A percentile compares a stretch with the other conserved stretches of the same genome.
Evolutionary conservation across 805 yeast genomes (phyloP).

Genomic region (Starmerella bombicola): DNA sequence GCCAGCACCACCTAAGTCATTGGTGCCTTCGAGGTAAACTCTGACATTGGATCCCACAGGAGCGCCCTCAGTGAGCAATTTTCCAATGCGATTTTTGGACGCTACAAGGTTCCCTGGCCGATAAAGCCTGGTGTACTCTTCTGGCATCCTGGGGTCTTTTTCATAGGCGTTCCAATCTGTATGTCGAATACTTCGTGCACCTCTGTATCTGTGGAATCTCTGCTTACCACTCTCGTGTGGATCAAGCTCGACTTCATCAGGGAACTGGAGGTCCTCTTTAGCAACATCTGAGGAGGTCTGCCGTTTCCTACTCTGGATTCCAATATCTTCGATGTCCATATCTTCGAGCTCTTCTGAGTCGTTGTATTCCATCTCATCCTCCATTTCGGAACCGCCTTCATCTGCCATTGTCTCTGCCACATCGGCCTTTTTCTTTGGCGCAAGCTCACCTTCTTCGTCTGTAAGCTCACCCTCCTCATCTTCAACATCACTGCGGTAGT

Average conservation of each 20-base stretch:
- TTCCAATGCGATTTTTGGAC: slow-evolving; percentile 53
- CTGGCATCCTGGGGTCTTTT: slow-evolving; percentile 59
- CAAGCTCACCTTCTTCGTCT: slow-evolving; percentile 25
- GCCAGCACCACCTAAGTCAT: background rate
- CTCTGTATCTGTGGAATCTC: slow-evolving; percentile 67
- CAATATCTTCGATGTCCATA: slow-evolving; percentile 38
- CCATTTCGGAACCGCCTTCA: slow-evolving; percentile 24
- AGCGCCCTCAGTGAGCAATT: slow-evolving; percentile 34
- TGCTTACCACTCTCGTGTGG: slow-evolving; percentile 69
- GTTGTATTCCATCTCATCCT: slow-evolving; percentile 23
- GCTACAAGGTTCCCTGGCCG: slow-evolving; percentile 67
- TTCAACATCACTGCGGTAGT: slow-evolving; percentile 33
- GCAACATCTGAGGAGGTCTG: slow-evolving; percentile 33
- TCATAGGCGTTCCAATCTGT: slow-evolving; percentile 86
- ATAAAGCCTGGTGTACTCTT: slow-evolving; percentile 61
- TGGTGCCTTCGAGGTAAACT: slow-evolving; percentile 35
- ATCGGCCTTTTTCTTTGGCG: slow-evolving; percentile 35
- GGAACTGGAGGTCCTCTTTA: slow-evolving; percentile 80
- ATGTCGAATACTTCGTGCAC: slow-evolving; percentile 67
- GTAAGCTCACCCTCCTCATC: slow-evolving; percentile 23
- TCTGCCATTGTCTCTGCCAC: slow-evolving; percentile 36
- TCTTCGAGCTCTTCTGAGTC: slow-evolving; percentile 32
- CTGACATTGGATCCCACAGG: slow-evolving; percentile 56
- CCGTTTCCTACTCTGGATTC: slow-evolving; percentile 17
- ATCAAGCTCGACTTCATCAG: slow-evolving; percentile 81